Conservation (phyloP, 257 asterid genomes). For the Marsdenia floribunda region DNA sequence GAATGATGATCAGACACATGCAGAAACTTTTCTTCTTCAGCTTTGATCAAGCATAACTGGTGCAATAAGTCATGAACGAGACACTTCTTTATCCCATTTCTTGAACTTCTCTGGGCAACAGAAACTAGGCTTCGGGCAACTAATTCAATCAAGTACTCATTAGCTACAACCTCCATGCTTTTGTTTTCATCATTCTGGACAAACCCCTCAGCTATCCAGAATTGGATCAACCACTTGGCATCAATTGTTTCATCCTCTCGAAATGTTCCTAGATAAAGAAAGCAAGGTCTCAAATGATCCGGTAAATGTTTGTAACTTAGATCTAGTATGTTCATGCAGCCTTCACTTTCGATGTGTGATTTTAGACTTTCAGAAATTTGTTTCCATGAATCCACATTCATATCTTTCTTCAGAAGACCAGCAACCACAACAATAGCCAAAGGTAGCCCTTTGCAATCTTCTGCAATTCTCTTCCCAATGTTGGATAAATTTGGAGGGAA, state of each 20-base stretch:
- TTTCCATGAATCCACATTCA: neutral
- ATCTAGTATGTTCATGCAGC: slow-evolving; percentile 6
- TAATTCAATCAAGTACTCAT: slow-evolving; percentile 14
- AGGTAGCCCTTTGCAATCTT: slow-evolving; percentile 11
- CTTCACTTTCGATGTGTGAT: neutral
- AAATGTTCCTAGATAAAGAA: slow-evolving; percentile 18
- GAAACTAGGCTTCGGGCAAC: neutral
- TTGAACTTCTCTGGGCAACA: neutral
- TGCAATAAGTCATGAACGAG: slow-evolving; percentile 15
- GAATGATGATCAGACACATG: neutral
- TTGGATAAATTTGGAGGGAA: neutral
- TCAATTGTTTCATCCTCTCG: slow-evolving; percentile 5
- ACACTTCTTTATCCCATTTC: slow-evolving; percentile 10
- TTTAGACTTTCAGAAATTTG: slow-evolving; percentile 1
- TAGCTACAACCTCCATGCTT: slow-evolving; percentile 8
- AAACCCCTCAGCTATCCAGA: slow-evolving; percentile 19
- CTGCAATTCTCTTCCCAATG: neutral
- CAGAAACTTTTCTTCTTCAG: slow-evolving; percentile 4
- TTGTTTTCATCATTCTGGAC: neutral
- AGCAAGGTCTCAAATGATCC: slow-evolving; percentile 11
- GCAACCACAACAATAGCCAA: slow-evolving; percentile 4
- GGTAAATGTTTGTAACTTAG: slow-evolving; percentile 13
- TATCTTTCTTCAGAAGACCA: neutral
- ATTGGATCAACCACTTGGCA: neutral
- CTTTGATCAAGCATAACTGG: slow-evolving; percentile 9